Evolutionary conservation across 2,329 filamentous ascomycete species (phyloP).

Genomic region (Pseudocercospora fuligena): DNA sequence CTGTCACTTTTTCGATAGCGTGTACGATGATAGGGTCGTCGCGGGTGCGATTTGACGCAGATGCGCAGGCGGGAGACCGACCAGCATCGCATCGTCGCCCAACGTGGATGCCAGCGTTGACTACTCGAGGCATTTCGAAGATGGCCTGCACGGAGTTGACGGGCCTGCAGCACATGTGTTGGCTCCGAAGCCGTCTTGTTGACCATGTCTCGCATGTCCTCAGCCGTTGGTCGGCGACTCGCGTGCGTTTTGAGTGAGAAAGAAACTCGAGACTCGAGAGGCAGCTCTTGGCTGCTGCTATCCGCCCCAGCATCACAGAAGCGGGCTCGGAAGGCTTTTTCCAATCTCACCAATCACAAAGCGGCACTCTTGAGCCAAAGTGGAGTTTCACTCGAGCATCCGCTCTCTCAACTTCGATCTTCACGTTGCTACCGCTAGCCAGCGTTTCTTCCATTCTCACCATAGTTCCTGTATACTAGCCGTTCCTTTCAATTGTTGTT

Average conservation of each 20-base stretch:
- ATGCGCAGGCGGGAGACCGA: neutral
- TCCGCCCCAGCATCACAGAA: neutral
- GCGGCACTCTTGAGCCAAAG: neutral
- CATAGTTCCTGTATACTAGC: neutral
- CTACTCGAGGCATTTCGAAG: neutral
- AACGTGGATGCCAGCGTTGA: neutral
- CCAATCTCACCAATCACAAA: slow-evolving; percentile 1
- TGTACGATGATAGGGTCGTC: slow-evolving; percentile 2
- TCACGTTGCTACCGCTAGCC: neutral
- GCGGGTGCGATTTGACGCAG: neutral
- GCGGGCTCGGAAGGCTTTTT: slow-evolving; percentile 6
- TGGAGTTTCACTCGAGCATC: neutral
- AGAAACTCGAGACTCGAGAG: neutral
- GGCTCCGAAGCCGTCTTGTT: neutral
- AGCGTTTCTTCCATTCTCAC: neutral
- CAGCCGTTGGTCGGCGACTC: slow-evolving; percentile 1
- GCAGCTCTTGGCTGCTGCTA: neutral
- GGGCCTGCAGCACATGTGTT: neutral
- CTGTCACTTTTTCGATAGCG: neutral
- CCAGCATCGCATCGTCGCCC: neutral
- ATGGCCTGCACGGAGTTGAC: no score
- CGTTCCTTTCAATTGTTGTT: neutral
- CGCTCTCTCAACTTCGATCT: slow-evolving; percentile 2
- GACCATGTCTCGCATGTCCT: neutral
- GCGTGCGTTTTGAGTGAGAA: neutral